Conservation (phyloP, 306 rosid species). For the Cucurbita maxima region DNA sequence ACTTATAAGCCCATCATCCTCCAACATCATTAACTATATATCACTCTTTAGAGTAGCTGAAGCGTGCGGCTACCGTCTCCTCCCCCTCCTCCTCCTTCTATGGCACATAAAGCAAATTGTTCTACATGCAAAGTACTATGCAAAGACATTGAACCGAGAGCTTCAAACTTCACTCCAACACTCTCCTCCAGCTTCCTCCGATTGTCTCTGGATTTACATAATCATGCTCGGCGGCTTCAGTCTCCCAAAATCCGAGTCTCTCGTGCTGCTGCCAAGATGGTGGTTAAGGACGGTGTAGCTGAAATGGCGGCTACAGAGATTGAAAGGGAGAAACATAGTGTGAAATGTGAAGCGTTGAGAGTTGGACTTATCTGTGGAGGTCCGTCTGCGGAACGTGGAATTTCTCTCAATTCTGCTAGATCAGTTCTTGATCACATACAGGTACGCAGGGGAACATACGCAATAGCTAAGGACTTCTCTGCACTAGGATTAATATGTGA, state of each 20-base stretch:
- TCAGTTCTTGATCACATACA: constrained; percentile 86
- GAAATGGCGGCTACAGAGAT: neutral
- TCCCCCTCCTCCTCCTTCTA: neutral
- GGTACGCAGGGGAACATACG: constrained; percentile 10
- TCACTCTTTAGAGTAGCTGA: neutral
- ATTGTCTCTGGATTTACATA: neutral
- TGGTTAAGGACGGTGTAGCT: constrained; percentile 4
- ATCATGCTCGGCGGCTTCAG: neutral
- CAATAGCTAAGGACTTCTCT: neutral
- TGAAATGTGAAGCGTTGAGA: constrained; percentile 25
- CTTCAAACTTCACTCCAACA: neutral
- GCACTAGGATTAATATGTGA: neutral
- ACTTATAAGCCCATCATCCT: no score
- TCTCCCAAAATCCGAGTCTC: constrained; percentile 1
- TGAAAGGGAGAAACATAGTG: constrained; percentile 8
- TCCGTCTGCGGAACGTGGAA: constrained; percentile 94
- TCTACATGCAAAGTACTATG: neutral
- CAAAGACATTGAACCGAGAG: neutral
- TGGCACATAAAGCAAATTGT: neutral
- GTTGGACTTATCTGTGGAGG: constrained; percentile 88
- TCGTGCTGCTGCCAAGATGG: constrained; percentile 21
- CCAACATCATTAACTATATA: no score
- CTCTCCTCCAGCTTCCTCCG: constrained; percentile 7
- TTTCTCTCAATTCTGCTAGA: constrained; percentile 89
- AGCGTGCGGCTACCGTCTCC: neutral